These are phyloP conservation scores for Filobasidium wieringae DNA, from an alignment of 768 basidiomycete species.

Conservation along the genomic window DNA sequence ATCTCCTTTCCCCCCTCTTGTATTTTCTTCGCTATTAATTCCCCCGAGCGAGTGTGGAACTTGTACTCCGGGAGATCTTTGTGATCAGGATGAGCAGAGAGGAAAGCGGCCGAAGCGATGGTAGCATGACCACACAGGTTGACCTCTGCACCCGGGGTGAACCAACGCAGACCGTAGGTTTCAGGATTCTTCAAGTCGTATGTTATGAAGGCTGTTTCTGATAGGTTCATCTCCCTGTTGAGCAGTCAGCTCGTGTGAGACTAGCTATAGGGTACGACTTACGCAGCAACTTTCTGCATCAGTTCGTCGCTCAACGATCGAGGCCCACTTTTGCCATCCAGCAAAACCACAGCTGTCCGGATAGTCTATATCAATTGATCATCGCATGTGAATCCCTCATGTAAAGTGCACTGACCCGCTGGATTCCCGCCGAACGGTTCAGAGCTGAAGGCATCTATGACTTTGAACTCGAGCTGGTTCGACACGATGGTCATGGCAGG, in stretches of 20 bases:
- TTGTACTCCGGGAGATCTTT: background rate
- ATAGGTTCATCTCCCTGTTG: constrained; percentile 10
- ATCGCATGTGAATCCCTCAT: background rate
- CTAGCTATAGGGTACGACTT: background rate
- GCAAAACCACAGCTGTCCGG: constrained; percentile 9
- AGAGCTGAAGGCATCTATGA: constrained; percentile 14
- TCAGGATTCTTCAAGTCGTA: background rate
- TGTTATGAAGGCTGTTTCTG: constrained; percentile 15
- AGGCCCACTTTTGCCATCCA: background rate
- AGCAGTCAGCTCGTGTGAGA: background rate
- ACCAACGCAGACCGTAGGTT: constrained; percentile 10
- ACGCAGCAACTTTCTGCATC: constrained; percentile 10
- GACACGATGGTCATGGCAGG: background rate
- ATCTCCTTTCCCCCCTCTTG: background rate
- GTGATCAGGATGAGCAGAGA: background rate
- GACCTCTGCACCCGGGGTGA: constrained; percentile 10
- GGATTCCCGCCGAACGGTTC: constrained; percentile 15
- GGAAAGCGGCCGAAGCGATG: constrained; percentile 8
- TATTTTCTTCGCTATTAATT: constrained; percentile 1
- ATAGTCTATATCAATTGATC: background rate
- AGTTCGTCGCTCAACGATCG: background rate
- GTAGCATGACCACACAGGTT: constrained; percentile 17
- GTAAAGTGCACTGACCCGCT: constrained; percentile 1
- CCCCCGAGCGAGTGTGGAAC: constrained; percentile 7
- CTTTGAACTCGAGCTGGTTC: background rate